These are phyloP conservation scores for Combretum micranthum DNA, from an alignment of 345 rosid species.

Conservation along the genomic window DNA sequence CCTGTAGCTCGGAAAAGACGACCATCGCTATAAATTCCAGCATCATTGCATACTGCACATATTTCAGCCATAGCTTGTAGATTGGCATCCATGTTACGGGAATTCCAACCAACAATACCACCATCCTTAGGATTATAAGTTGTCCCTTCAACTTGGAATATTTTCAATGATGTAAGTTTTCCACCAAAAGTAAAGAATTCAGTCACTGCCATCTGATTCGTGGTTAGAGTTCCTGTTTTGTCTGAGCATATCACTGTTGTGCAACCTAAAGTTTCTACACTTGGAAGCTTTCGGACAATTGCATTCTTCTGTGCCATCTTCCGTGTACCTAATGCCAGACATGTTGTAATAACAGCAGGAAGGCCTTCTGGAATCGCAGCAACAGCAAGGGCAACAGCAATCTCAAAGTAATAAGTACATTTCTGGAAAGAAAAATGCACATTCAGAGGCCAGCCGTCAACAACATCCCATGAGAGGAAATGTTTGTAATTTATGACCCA, in stretches of 20 bases:
- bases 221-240: slow-evolving; percentile 88
- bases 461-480: slow-evolving; percentile 68
- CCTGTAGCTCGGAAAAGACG: slow-evolving; percentile 75
- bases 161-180: slow-evolving; percentile 40
- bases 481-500: slow-evolving; percentile 85
- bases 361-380: slow-evolving; percentile 97
- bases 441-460: slow-evolving; percentile 68
- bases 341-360: slow-evolving; percentile 91
- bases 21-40: slow-evolving; percentile 71
- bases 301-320: slow-evolving; percentile 97
- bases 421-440: slow-evolving; percentile 70
- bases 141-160: slow-evolving; percentile 78
- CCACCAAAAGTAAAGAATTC: slow-evolving; percentile 77
- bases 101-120: slow-evolving; percentile 75
- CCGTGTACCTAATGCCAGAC: slow-evolving; percentile 81
- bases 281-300: slow-evolving; percentile 80
- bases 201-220: slow-evolving; percentile 88
- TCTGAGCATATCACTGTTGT: slow-evolving; percentile 97
- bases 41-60: slow-evolving; percentile 84
- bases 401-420: slow-evolving; percentile 90
- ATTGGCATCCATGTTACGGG: slow-evolving; percentile 80
- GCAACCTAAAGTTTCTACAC: slow-evolving; percentile 94
- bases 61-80: slow-evolving; percentile 78
- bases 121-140: slow-evolving; percentile 96
- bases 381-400: slow-evolving; percentile 90